Base-by-base conservation (phyloP, 805 yeast genomes). In the Cyberlindnera mrakii region DNA sequence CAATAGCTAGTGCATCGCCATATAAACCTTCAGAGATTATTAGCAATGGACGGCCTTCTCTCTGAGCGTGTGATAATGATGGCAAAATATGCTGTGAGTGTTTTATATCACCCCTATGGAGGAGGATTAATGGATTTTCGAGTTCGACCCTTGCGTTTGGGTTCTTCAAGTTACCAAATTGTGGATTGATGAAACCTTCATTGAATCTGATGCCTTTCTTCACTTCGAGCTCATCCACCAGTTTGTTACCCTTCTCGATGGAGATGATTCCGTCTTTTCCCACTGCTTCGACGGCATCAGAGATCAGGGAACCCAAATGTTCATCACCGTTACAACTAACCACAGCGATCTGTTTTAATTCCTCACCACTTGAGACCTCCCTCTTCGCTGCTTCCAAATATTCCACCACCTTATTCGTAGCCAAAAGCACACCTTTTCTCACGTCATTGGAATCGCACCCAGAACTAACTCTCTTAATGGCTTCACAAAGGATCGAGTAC, bases 261-360 rank as follows among this genome's bases (percentile, higher is more conserved):
- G 98, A 91, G 66, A 91, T 90, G 51, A 91, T 98, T 75, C 99
- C 99, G 67, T 91, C 98, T 71, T 91, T 89, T 58, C 99, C 99
- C 48, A 91, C 99, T 68, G 90, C 90, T 71, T 89, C 97, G 95
- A 91, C 91, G 52, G 99, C 98, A 43, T 83, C 78, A 42, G 98
- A 96, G 63, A 91, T 76, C 55, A 93, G 73, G 63, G 77, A 72
- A 65, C 99, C 99, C 54, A 91, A 85, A 73, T 90, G 96, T 27
- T 75, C 62, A 64, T 91, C 99, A 52, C 98, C 98, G 66, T 91
- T 91, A 51, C 98, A 97, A 43, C 96, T 87, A 59, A 91, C 91
- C 44, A 97, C 87, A 49, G 99, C 99, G 40, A 91, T 98, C 74
- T 91, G 98, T 33, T 96, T 96, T 56, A 91, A 88, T 71, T 91